Evolutionary conservation across 768 basidiomycete species (phyloP), one percentile per base, ranked within the genome.

Genomic region (Albatrellus ellisii): DNA sequence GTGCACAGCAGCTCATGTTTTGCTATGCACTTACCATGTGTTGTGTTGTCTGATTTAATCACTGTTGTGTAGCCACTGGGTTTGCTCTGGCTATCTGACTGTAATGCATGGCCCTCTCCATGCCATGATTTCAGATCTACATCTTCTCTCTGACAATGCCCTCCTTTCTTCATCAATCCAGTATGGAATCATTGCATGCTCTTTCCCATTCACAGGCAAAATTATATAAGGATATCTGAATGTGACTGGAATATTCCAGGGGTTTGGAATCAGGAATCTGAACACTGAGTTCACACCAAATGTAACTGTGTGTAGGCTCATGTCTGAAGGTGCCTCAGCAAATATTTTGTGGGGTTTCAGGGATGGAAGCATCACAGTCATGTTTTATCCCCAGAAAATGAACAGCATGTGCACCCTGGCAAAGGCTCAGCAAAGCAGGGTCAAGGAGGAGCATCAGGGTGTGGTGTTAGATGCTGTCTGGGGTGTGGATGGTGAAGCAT

Each of bases 241-340:
- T 37, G 72, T 79, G 3, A 67, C 73, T 2, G 77, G 75, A 5
- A 63, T 69, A 8, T 68, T 71, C 9, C 62, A 68, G 29, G 78
- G 77, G 5, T 48, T 75, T 14, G 77, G 78, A 2, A 68, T 75
- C 39, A 79, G 79, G 3, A 85, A 86, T 50, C 82, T 80, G 3
- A 84, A 85, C 49, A 70, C 71, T 10, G 81, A 86, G 51, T 79
- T 86, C 46, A 67, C 72, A 1, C 80, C 82, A 2, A 67, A 84
- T 39, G 67, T 85, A 9, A 72, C 77, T 11, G 56, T 66, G 0
- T 79, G 77, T 45, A 60, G 65, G 4, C 59, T 86, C 18, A 52
- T 68, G 14, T 77, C 81, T 0, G 71, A 74, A 20, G 78, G 79
- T 4, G 72, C 72, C 4, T 76, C 77, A 0, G 83, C 73, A 8